Evolutionary conservation across 805 yeast species (phyloP).

Genomic region (Lipomyces oligophaga): DNA sequence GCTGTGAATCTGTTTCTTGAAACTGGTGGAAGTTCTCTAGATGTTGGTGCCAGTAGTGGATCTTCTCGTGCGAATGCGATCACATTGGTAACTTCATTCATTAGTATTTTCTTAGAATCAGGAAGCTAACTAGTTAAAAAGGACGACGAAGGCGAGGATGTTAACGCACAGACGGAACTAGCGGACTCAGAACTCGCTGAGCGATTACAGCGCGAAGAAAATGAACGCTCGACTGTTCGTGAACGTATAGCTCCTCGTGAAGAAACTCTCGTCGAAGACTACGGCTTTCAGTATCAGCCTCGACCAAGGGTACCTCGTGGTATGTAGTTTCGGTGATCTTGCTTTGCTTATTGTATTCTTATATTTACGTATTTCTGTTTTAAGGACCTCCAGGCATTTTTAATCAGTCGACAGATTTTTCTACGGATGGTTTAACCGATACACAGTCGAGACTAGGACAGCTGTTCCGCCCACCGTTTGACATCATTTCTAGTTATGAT

Average conservation of each 20-base stretch:
- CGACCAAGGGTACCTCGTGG: conserved; percentile 3
- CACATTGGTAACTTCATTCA: not conserved
- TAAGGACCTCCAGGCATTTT: conserved; percentile 49
- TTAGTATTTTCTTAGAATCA: not conserved
- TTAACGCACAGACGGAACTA: conserved; percentile 10
- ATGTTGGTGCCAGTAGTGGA: conserved; percentile 6
- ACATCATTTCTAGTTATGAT: conserved; percentile 63
- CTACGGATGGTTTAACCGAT: conserved; percentile 27
- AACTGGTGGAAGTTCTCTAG: conserved; percentile 39
- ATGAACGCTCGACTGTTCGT: conserved; percentile 46
- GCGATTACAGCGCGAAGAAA: conserved; percentile 33
- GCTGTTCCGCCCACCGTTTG: conserved; percentile 91
- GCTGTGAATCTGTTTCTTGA: conserved; percentile 86
- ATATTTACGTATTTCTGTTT: too few relatives aligned
- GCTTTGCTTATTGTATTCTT: conserved; percentile 28
- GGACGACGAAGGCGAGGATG: not conserved
- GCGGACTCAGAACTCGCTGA: conserved; percentile 31
- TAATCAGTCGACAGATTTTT: conserved; percentile 43
- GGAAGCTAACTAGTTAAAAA: not conserved
- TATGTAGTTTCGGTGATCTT: not conserved
- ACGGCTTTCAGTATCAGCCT: conserved; percentile 22
- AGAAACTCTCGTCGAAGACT: conserved; percentile 64
- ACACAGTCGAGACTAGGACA: conserved; percentile 70
- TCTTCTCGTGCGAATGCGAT: not conserved
- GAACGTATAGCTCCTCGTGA: conserved; percentile 74